A percentile compares a stretch with the other conserved stretches of the same genome.
phyloP scores from a whole-genome alignment of 2,329 filamentous ascomycete genomes.

The Cercospora nicotianae region DNA sequence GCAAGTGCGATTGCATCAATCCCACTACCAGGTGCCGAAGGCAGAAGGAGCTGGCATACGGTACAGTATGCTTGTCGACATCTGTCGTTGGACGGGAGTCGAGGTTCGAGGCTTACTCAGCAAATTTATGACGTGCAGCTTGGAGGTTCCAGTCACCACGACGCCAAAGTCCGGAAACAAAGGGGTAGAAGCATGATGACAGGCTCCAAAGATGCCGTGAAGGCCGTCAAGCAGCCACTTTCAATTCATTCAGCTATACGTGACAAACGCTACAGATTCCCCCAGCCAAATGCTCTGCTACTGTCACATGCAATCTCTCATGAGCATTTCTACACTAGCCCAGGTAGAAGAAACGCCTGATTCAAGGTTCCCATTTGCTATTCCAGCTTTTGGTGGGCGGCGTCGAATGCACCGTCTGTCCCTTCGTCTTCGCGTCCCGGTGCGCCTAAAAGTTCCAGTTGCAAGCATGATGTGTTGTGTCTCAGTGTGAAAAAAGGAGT shows the following conservation, averaged over 20 bases:
- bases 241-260: conserved; percentile 11
- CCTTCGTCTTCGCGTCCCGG: conserved; percentile 9
- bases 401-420: conserved; percentile 6
- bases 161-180: neutral
- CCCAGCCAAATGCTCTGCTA: conserved; percentile 10
- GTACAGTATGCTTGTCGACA: neutral
- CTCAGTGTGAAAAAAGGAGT: conserved; percentile 9
- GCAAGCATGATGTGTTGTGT: conserved; percentile 3
- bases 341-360: conserved; percentile 12
- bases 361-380: conserved; percentile 9
- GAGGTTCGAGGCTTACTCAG: conserved; percentile 3
- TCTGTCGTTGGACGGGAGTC: neutral
- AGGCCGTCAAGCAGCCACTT: conserved; percentile 8
- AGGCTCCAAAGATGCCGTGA: neutral
- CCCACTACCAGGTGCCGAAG: neutral
- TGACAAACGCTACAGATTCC: conserved; percentile 10
- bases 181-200: neutral
- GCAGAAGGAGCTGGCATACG: neutral
- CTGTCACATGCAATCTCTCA: conserved; percentile 11
- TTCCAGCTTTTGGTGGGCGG: conserved; percentile 10
- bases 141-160: too few relatives aligned
- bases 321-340: conserved; percentile 13
- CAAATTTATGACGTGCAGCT: neutral
- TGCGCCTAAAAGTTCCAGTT: conserved; percentile 6
- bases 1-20: neutral